phyloP scores from a whole-genome alignment of 176 grass and related monocot genomes.

The Poa pratensis region DNA sequence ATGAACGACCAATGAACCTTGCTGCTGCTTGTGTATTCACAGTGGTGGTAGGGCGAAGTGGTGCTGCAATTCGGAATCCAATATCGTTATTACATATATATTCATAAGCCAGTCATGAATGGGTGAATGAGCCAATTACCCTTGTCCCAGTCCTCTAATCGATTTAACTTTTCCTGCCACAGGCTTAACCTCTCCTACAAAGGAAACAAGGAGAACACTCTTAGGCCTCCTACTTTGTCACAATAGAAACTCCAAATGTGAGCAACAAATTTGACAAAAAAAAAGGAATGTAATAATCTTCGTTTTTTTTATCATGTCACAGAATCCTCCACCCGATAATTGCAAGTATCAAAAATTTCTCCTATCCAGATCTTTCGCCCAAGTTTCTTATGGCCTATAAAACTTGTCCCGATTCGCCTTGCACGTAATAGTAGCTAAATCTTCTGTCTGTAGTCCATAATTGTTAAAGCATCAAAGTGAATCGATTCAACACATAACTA shows the following conservation, averaged over 20 bases:
- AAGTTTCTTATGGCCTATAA: not conserved
- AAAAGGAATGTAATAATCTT: not conserved
- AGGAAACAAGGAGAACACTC: slow-evolving; percentile 15
- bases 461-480: not conserved
- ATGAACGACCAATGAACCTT: slow-evolving; percentile 77
- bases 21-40: slow-evolving; percentile 84
- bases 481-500: not conserved
- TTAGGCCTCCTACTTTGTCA: not conserved
- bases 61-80: slow-evolving; percentile 63
- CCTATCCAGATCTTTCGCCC: not conserved
- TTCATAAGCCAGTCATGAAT: slow-evolving; percentile 14
- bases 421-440: not conserved
- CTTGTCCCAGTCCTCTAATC: slow-evolving; percentile 75
- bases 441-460: not conserved
- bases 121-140: slow-evolving; percentile 50
- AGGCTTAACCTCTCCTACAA: slow-evolving; percentile 87
- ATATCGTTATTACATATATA: not conserved
- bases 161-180: slow-evolving; percentile 79
- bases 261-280: not conserved
- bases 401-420: not conserved
- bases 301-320: not conserved
- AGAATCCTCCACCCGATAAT: slow-evolving; percentile 2
- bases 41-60: slow-evolving; percentile 68
- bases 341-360: slow-evolving; percentile 24
- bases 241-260: not conserved